A percentile compares a stretch with the other conserved stretches of the same genome.
These are phyloP conservation scores for Plantago elongata DNA, from an alignment of 257 asterid genomes.

Conservation along the genomic window DNA sequence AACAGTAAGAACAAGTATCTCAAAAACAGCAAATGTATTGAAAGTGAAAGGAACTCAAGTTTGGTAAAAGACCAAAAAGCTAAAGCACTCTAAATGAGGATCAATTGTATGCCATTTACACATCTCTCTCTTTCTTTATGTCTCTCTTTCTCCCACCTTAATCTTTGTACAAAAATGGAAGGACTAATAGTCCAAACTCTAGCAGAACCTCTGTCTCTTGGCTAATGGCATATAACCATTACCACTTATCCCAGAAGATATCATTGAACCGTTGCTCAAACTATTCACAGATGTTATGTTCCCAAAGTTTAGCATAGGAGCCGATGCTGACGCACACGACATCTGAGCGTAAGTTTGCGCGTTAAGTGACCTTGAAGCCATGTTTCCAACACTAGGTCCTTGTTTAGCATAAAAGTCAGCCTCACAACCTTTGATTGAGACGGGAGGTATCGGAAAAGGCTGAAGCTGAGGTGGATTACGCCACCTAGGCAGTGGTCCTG, in stretches of 20 bases:
- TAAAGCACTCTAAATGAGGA: conserved; percentile 23
- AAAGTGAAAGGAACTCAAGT: background rate
- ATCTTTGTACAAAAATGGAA: conserved; percentile 40
- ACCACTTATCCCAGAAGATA: conserved; percentile 25
- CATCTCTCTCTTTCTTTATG: conserved; percentile 5
- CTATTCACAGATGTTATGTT: conserved; percentile 20
- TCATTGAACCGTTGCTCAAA: conserved; percentile 20
- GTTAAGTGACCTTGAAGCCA: conserved; percentile 17
- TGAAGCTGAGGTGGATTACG: conserved; percentile 74
- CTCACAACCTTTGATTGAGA: conserved; percentile 34
- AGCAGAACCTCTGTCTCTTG: conserved; percentile 51
- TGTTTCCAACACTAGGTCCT: conserved; percentile 20
- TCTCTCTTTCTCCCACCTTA: conserved; percentile 14
- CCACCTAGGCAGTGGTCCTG: conserved; percentile 89
- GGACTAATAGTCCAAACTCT: conserved; percentile 7
- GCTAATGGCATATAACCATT: conserved; percentile 26
- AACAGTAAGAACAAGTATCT: background rate
- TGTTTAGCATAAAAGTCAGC: conserved; percentile 25
- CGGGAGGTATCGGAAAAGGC: conserved; percentile 48
- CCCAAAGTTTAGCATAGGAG: conserved; percentile 35
- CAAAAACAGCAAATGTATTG: conserved; percentile 6
- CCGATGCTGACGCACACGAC: conserved; percentile 39
- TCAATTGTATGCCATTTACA: conserved; percentile 37
- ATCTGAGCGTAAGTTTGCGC: conserved; percentile 32
- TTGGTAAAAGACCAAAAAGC: conserved; percentile 22